Conservation (phyloP, 306 rosid species). For the Dicorynia guianensis region DNA sequence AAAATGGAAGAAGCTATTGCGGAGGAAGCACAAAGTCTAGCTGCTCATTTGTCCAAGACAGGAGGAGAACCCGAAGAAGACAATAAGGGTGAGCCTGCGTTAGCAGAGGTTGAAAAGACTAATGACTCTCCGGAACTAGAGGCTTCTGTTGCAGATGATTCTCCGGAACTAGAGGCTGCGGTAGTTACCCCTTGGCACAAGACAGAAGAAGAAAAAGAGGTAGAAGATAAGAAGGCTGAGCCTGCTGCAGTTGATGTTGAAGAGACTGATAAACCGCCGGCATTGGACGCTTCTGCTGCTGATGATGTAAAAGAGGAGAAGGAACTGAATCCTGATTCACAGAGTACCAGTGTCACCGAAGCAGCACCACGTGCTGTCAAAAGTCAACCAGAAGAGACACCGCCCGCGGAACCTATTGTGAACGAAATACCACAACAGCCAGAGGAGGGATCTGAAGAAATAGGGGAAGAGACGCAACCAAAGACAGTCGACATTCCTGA, state of each 20-base stretch:
- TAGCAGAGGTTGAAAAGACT: slow-evolving; percentile 38
- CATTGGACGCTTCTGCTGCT: not conserved
- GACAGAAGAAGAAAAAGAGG: not conserved
- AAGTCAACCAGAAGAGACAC: slow-evolving; percentile 32
- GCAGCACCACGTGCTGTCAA: slow-evolving; percentile 28
- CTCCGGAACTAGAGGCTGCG: too few species aligned
- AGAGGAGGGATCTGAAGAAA: slow-evolving; percentile 36
- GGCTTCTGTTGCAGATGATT: slow-evolving; percentile 32
- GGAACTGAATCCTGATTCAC: slow-evolving; percentile 43
- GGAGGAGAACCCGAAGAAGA: slow-evolving; percentile 35
- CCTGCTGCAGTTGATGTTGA: slow-evolving; percentile 11
- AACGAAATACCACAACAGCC: slow-evolving; percentile 37
- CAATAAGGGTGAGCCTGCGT: slow-evolving; percentile 37
- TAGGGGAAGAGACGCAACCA: slow-evolving; percentile 45
- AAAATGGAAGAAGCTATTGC: slow-evolving; percentile 50
- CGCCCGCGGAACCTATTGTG: slow-evolving; percentile 28
- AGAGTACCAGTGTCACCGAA: slow-evolving; percentile 30
- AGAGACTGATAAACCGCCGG: slow-evolving; percentile 29
- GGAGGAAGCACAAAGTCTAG: slow-evolving; percentile 29
- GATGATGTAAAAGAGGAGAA: slow-evolving; percentile 37
- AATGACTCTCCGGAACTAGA: slow-evolving; percentile 36
- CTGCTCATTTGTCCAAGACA: slow-evolving; percentile 35
- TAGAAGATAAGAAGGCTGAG: not conserved
- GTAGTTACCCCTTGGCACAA: slow-evolving; percentile 14
- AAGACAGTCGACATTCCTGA: slow-evolving; percentile 43